Percentiles rank a stretch among this genome's conserved stretches.
These are phyloP conservation scores for Peterozyma xylosa DNA, from an alignment of 805 yeast species.

Conservation along the genomic window DNA sequence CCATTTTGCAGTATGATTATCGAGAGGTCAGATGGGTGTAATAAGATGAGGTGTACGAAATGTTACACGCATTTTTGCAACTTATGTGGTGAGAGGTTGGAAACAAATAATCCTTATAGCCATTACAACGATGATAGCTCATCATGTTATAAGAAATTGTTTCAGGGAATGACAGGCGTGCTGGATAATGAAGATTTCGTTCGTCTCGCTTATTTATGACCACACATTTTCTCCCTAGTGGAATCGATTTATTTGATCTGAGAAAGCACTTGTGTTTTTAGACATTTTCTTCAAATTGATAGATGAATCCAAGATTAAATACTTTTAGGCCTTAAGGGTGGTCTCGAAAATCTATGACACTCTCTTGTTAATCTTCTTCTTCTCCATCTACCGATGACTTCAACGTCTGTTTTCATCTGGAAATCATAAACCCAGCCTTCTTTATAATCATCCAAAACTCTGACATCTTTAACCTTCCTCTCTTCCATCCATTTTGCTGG, in stretches of 20 bases:
- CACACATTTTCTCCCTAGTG: background rate
- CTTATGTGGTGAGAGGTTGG: constrained; percentile 38
- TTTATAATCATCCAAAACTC: constrained; percentile 21
- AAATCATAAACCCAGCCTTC: constrained; percentile 46
- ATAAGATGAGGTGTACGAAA: constrained; percentile 48
- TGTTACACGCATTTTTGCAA: constrained; percentile 47
- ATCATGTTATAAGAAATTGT: constrained; percentile 40
- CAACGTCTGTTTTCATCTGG: constrained; percentile 21
- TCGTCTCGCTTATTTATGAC: no score
- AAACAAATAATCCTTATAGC: constrained; percentile 36
- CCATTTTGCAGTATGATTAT: constrained; percentile 44
- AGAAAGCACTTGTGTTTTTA: no score
- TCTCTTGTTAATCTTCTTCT: constrained; percentile 50
- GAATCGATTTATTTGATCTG: no score
- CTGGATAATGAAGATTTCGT: background rate
- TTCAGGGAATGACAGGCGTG: constrained; percentile 37
- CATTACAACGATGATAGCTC: constrained; percentile 38
- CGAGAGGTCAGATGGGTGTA: constrained; percentile 56
- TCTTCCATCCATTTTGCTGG: constrained; percentile 45
- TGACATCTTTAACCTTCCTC: constrained; percentile 28
- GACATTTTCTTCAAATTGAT: no score
- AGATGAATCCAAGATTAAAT: no score
- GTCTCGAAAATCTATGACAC: constrained; percentile 39
- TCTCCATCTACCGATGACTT: constrained; percentile 28
- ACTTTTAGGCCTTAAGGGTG: constrained; percentile 21